Base-by-base conservation (phyloP, 1,284 basidiomycete genomes). In the Athelia sp. region DNA sequence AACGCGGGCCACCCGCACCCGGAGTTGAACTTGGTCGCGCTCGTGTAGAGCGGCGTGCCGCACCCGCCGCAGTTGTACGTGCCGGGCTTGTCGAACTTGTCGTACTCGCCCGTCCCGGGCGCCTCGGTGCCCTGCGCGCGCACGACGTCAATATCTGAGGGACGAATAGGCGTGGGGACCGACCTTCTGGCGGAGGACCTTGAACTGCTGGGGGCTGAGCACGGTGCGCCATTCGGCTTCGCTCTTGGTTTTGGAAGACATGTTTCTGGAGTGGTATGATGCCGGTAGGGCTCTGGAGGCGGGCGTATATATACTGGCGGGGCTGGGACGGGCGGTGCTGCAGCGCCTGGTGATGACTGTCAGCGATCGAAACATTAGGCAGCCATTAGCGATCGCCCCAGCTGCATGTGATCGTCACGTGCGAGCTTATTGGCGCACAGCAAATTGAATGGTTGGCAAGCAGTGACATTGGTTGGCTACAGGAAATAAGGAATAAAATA, bases 1-100 rank as follows among this genome's bases (percentile, higher is more conserved):
- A 95, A 98, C 1, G 93, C 93, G n/a, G 93, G 94, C 93, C 93
- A 98, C 26, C 93, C 94, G 61, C 93, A 98, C 10, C 93, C 92
- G 50, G 89, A 93, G 59, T 90, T 79, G 69, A 97, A 98, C 70
- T 98, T 98, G 55, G 91, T 93, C 26, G 76, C 78, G 59, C 90
- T 91, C 71, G 85, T 89, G 75, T 95, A 95, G 43, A 96, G 66
- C 1, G 86, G 79, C 4, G 84, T 79, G 22, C 70, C 73, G 62
- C 88, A 91, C 4, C 76, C 88, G 6, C 76, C 82, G 61, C 88
- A 91, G 35, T 63, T 66, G 65, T 96, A 98, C 1, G 87, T 74
- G 18, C 94, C 87, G 24, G 72, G 69, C 1, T 73, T 76, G 38
- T 69, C 70, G 66, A 80, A 78, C 53, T 90, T 79, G 58, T 96